These are phyloP conservation scores for Kandelia obovata DNA, from an alignment of 345 rosid species.

Conservation along the genomic window DNA sequence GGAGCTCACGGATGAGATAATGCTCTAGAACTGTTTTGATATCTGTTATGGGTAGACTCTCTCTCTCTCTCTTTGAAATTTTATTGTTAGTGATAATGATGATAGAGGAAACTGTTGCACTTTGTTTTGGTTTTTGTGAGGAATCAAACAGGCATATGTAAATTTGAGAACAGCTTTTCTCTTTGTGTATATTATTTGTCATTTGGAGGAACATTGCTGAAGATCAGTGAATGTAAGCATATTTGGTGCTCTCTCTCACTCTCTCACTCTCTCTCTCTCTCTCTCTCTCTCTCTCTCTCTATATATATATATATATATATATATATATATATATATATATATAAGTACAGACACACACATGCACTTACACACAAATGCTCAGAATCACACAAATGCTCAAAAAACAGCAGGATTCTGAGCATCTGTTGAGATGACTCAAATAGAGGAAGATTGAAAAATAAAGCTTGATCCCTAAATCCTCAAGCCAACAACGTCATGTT, in stretches of 20 bases:
- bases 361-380: no score
- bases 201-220: conserved; percentile 14
- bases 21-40: conserved; percentile 16
- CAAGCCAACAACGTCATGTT: no score
- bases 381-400: no score
- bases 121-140: conserved; percentile 31
- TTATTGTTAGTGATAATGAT: conserved; percentile 5
- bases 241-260: background rate
- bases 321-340: no score
- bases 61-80: background rate
- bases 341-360: no score
- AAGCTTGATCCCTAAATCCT: no score
- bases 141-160: conserved; percentile 45
- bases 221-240: conserved; percentile 14
- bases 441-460: no score
- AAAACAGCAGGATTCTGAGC: no score
- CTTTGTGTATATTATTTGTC: conserved; percentile 32
- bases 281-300: no score
- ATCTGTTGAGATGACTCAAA: no score
- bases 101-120: conserved; percentile 28
- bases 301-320: no score
- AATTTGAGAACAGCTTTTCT: conserved; percentile 46
- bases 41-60: conserved; percentile 14
- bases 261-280: background rate
- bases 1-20: conserved; percentile 18